phyloP scores from a whole-genome alignment of 257 asterid species.

The Fraxinus excelsior region DNA sequence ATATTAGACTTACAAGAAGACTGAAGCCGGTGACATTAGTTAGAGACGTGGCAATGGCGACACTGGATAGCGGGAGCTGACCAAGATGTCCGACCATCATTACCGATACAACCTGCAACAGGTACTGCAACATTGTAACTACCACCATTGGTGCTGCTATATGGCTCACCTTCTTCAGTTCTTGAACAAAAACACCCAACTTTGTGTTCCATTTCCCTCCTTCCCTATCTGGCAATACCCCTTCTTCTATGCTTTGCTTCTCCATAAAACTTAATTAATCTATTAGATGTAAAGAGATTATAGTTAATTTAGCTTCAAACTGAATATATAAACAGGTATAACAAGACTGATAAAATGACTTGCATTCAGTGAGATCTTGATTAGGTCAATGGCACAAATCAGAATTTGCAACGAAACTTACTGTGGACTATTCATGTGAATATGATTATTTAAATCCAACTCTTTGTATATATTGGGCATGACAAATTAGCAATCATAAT shows the following conservation, averaged over 20 bases:
- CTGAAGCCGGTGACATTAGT: constrained; percentile 52
- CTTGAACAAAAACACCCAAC: constrained; percentile 28
- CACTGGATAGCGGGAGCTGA: constrained; percentile 37
- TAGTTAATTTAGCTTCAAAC: not conserved
- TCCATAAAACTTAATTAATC: not conserved
- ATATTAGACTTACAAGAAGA: constrained; percentile 33
- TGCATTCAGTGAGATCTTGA: not conserved
- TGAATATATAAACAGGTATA: not conserved
- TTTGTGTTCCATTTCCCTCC: constrained; percentile 20
- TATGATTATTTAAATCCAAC: not conserved
- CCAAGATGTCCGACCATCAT: constrained; percentile 59
- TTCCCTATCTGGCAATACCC: constrained; percentile 19
- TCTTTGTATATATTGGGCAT: not conserved
- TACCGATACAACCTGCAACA: constrained; percentile 42
- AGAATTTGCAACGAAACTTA: not conserved
- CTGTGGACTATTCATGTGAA: not conserved
- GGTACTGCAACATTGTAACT: constrained; percentile 44
- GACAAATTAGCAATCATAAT: not conserved
- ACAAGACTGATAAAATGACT: not conserved
- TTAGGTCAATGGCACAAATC: no score
- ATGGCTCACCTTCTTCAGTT: constrained; percentile 39
- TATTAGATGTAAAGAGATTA: not conserved
- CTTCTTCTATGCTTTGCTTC: constrained; percentile 7
- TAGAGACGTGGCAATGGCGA: constrained; percentile 50
- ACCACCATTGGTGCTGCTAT: constrained; percentile 56